These are phyloP conservation scores for Psophocarpus tetragonolobus DNA, from an alignment of 306 rosid genomes.

Conservation along the genomic window DNA sequence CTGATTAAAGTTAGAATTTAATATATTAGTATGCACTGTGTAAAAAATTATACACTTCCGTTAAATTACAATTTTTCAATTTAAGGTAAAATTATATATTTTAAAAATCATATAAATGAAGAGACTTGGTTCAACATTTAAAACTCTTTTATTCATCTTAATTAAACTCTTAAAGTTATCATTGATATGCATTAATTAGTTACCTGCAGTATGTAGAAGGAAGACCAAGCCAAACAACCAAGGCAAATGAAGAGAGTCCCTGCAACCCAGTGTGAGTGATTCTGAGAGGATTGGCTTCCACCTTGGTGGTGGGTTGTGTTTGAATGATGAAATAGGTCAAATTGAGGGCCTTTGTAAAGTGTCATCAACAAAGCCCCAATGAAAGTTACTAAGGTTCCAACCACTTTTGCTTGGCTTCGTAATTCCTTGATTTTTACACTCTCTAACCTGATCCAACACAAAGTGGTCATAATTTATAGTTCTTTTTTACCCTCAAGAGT, in stretches of 20 bases:
- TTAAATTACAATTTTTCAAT: no score
- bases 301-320: slow-evolving; percentile 16
- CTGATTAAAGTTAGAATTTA: no score
- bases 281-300: neutral
- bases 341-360: slow-evolving; percentile 66
- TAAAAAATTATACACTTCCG: no score
- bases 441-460: slow-evolving; percentile 24
- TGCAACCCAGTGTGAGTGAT: slow-evolving; percentile 35
- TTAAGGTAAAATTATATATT: no score
- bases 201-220: slow-evolving; percentile 50
- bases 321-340: slow-evolving; percentile 42
- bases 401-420: slow-evolving; percentile 60
- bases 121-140: no score
- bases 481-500: no score
- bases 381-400: slow-evolving; percentile 48
- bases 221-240: slow-evolving; percentile 38
- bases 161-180: no score
- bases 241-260: slow-evolving; percentile 36
- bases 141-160: no score
- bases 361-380: slow-evolving; percentile 70
- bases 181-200: neutral
- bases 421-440: slow-evolving; percentile 46
- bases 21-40: no score
- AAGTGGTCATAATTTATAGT: no score
- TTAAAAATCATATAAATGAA: no score